Conservation (phyloP, 2,329 filamentous ascomycete species). For the Leptographium procerum region DNA sequence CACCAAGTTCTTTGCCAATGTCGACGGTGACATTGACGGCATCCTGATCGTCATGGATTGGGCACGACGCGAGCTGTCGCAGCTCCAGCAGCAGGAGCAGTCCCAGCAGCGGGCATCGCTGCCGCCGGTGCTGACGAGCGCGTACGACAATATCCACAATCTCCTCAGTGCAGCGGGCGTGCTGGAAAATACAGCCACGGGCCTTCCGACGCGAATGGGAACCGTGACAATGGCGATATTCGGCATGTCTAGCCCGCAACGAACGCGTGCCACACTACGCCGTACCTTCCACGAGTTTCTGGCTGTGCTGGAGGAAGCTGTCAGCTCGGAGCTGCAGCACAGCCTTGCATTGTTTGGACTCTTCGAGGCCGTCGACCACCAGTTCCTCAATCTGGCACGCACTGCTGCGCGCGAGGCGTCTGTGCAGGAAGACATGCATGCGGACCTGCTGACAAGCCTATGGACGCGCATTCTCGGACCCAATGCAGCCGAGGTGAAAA, state of each 20-base stretch:
- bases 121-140: constrained; percentile 49
- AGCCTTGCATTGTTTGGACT: constrained; percentile 71
- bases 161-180: constrained; percentile 55
- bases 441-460: constrained; percentile 63
- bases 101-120: constrained; percentile 24
- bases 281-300: constrained; percentile 84
- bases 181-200: constrained; percentile 39
- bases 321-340: constrained; percentile 72
- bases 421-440: constrained; percentile 67
- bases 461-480: constrained; percentile 79
- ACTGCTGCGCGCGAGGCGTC: constrained; percentile 75
- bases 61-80: constrained; percentile 74
- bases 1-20: constrained; percentile 84
- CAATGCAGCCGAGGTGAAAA: constrained; percentile 63
- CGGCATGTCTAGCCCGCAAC: constrained; percentile 69
- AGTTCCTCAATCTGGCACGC: constrained; percentile 80
- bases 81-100: constrained; percentile 43
- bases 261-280: constrained; percentile 68
- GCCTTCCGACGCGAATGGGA: constrained; percentile 57
- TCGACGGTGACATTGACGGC: constrained; percentile 84
- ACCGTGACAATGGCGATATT: constrained; percentile 60
- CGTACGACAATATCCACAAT: constrained; percentile 75
- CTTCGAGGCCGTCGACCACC: constrained; percentile 84
- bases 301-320: constrained; percentile 76
- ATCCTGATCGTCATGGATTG: constrained; percentile 95